These are phyloP conservation scores for Triticum urartu DNA, from an alignment of 176 grass and related monocot genomes.

Conservation along the genomic window DNA sequence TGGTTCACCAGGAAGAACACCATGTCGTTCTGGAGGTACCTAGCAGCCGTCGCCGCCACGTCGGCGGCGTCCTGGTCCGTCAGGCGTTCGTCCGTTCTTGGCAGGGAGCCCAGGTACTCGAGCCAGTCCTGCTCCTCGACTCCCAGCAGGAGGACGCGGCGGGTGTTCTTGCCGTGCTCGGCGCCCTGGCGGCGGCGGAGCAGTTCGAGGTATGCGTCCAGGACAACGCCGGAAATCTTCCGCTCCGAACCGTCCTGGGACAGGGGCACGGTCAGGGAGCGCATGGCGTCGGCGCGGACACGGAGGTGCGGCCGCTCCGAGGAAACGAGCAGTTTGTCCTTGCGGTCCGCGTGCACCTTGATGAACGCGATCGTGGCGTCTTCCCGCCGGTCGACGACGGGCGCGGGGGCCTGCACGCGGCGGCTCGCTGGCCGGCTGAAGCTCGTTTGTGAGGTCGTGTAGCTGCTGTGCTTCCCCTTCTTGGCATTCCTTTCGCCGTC, in stretches of 20 bases:
- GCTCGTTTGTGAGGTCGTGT: not conserved
- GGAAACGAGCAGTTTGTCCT: constrained; percentile 20
- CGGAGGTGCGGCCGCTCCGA: constrained; percentile 10
- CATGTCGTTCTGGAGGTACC: constrained; percentile 21
- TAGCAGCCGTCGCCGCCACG: constrained; percentile 1
- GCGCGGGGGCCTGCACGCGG: not conserved
- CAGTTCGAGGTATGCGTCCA: constrained; percentile 15
- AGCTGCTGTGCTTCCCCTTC: not conserved
- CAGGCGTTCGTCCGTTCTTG: not conserved
- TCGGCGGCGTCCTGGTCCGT: not conserved
- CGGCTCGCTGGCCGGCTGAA: not conserved
- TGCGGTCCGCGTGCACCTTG: not conserved
- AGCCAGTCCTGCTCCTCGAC: constrained; percentile 33
- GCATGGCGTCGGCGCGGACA: constrained; percentile 23
- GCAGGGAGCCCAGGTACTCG: not conserved
- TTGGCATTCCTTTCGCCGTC: not conserved
- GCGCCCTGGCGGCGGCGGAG: not conserved
- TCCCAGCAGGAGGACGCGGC: not conserved
- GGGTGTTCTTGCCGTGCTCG: not conserved
- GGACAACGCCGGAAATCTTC: not conserved
- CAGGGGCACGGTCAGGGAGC: constrained; percentile 21
- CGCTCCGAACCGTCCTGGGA: constrained; percentile 18
- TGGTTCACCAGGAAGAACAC: constrained; percentile 32
- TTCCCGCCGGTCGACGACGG: not conserved
- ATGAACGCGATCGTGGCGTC: constrained; percentile 5